phyloP scores from a whole-genome alignment of 2,329 filamentous ascomycete species.

The Rutstroemia sp. region DNA sequence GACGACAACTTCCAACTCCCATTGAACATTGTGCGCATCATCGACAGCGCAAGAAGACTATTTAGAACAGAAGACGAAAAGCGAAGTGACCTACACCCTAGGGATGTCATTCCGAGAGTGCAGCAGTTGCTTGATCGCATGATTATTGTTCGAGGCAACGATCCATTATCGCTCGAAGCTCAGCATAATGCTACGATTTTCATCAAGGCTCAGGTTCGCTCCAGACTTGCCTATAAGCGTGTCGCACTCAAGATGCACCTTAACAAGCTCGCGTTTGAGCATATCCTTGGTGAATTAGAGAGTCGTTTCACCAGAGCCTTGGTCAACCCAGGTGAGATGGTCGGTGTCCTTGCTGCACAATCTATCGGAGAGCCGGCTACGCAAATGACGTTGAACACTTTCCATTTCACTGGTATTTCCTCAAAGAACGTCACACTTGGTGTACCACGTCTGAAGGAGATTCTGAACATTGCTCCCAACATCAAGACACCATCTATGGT shows the following conservation, averaged over 20 bases:
- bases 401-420: constrained; percentile 99
- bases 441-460: constrained; percentile 98
- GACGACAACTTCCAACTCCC: constrained; percentile 86
- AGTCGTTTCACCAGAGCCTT: constrained; percentile 78
- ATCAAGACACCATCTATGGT: constrained; percentile 99
- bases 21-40: constrained; percentile 83
- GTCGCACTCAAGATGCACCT: constrained; percentile 79
- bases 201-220: constrained; percentile 87
- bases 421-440: constrained; percentile 99
- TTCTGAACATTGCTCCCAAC: constrained; percentile 93
- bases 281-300: constrained; percentile 85
- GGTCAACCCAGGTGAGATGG: constrained; percentile 95
- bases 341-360: constrained; percentile 93
- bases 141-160: constrained; percentile 77
- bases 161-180: constrained; percentile 76
- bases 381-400: constrained; percentile 99
- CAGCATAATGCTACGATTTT: constrained; percentile 82
- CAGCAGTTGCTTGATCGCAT: constrained; percentile 68
- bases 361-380: constrained; percentile 98
- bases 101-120: constrained; percentile 77
- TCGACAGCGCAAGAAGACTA: constrained; percentile 81
- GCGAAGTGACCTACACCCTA: constrained; percentile 82
- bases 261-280: constrained; percentile 86
- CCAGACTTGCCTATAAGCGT: constrained; percentile 85
- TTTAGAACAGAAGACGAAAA: constrained; percentile 84